Base-by-base conservation (phyloP, 2,329 filamentous ascomycete species). In the Xylariomycetidae sp. region DNA sequence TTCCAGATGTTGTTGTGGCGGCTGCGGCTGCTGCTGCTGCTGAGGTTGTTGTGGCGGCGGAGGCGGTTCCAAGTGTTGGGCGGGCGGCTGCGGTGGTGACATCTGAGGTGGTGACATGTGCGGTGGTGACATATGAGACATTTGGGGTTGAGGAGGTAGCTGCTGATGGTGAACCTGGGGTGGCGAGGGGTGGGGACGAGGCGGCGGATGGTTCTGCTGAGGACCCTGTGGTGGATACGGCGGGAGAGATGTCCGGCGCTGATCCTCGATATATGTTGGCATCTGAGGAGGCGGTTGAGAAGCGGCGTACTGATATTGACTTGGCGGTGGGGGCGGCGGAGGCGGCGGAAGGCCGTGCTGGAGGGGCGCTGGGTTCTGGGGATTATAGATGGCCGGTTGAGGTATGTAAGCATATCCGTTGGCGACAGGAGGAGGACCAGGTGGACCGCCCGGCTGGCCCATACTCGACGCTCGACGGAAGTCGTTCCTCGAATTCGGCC, bases 321-420 rank as follows among this genome's bases (percentile, higher is more conserved):
- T 49, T 16, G 53, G 47, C 18, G 51, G 47, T 8, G 51, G 49
- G 12, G 46, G 50, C 13, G 58, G 56, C 18, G 51, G 47, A 7
- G 51, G 49, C 12, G 46, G 50, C 13, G 58, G 56, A 38, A 64
- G 50, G 27, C 50, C 53, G 34, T 69, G 67, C 17, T 60, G 65
- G 49, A 68, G 63, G 26, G 58, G 61, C 20, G 65, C 51, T 36
- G 57, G 53, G 36, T 62, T 64, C 39, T 71, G 83, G 8, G 78
- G 79, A 50, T 88, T 87, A 62, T 94, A 95, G 48, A 94, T 87
- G 20, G 85, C 78, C 25, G 85, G 85, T 43, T 92, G 88, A 3
- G 85, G 80, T 70, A 94, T 87, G 56, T 88, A 96, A 4, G 84
- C 76, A 59, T 85, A 94, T 34, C 77, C 85, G 51, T 84, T 85